Base-by-base conservation (phyloP, 2,329 filamentous ascomycete genomes). In the Diaporthe humulicola region DNA sequence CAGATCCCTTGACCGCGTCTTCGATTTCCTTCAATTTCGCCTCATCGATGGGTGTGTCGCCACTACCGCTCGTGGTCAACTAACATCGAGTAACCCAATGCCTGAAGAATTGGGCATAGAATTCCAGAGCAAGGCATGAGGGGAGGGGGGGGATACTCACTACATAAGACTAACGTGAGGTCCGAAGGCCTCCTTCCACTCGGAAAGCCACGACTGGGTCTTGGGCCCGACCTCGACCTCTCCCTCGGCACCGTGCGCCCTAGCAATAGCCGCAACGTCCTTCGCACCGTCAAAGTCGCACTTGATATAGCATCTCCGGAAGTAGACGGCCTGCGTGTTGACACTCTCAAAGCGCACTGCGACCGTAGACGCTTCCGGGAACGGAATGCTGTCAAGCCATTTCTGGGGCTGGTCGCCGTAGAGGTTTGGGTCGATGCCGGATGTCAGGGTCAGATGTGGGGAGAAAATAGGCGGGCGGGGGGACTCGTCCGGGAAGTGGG, bases 161-260 rank as follows among this genome's bases (percentile, higher is more conserved):
- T 83, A 83, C 52, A 82, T 78, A 77, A 83, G 71, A 71, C 81
- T 82, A 36, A 82, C 77, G 76, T 83, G 81, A 36, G 81, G 81
- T 45, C 80, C 81, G 74, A 78, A 83, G 9, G 75, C 78, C 70
- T 48, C 38, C 25, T 66, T 71, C 81, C 81, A 83, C 69, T 76
- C 73, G 4, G 73, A 67, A 66, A 82, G 60, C 81, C 80, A 81
- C 72, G 71, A 57, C 42, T 77, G 40, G 22, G 80, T 81, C 76
- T 76, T 77, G 19, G 36, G n/a, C n/a, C 73, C 74, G 30, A 73
- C 74, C 14, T 42, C 73, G 1, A 76, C 76, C 56, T 78, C 78
- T 1, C 76, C 79, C 38, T 76, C 61, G 3, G 81, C 79, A n/a
- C 78, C 81, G 22, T 76, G 72, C 15, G 78, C 78, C 71, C 80